phyloP scores from a whole-genome alignment of 192 early-diverging fungal species.

The Lunasporangiospora selenospora region DNA sequence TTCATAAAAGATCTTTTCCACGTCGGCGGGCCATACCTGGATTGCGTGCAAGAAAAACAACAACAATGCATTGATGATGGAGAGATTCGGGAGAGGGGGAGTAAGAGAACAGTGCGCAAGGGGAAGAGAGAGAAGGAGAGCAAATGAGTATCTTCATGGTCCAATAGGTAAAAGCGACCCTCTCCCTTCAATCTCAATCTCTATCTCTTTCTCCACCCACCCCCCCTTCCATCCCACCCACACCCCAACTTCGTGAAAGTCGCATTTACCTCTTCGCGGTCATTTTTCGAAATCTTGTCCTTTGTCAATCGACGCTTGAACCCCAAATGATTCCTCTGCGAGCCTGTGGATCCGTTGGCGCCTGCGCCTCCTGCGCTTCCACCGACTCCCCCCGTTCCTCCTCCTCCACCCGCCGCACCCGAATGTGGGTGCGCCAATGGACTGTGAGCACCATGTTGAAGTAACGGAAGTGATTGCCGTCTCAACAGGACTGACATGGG shows the following conservation, averaged over 20 bases:
- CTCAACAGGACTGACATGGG: no score
- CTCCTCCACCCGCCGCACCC: no score
- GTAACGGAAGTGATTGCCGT: no score
- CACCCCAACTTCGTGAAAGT: no score
- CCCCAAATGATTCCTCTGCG: conserved; percentile 9
- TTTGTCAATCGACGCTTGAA: conserved; percentile 31
- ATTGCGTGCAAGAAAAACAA: no score
- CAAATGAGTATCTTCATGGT: background rate
- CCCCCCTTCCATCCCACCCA: background rate
- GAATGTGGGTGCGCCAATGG: no score
- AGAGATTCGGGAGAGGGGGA: no score
- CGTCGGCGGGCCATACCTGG: conserved; percentile 66
- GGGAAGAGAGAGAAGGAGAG: background rate
- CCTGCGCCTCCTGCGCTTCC: no score
- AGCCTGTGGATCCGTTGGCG: conserved; percentile 1
- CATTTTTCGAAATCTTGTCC: conserved; percentile 32
- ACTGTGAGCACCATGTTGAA: no score
- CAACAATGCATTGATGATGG: no score
- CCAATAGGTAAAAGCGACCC: background rate
- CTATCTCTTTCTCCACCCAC: background rate
- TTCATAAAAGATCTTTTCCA: conserved; percentile 67
- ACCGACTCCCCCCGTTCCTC: no score
- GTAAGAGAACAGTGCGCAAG: background rate
- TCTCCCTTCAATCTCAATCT: no score
- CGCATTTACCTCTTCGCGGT: conserved; percentile 26